Conservation (phyloP, 257 asterid genomes). For the Solanum rostratum region DNA sequence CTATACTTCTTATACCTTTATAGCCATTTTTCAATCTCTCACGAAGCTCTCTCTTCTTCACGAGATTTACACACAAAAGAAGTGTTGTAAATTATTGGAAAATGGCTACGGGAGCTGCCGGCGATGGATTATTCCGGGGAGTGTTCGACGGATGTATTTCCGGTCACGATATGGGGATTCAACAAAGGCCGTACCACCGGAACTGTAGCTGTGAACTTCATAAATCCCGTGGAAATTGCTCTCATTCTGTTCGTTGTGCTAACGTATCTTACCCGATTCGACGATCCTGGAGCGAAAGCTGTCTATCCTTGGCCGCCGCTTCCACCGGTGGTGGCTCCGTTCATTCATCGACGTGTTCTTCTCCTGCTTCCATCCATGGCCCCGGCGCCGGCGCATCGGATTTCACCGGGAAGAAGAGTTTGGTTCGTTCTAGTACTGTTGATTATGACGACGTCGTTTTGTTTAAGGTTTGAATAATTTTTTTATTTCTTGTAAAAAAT, state of each 20-base stretch:
- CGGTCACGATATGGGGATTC: conserved; percentile 34
- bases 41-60: background rate
- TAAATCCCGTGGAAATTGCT: conserved; percentile 28
- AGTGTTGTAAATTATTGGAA: background rate
- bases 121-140: conserved; percentile 43
- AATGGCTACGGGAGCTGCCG: conserved; percentile 56
- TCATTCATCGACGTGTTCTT: conserved; percentile 20
- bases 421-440: conserved; percentile 18
- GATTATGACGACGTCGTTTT: background rate
- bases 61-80: background rate
- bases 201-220: conserved; percentile 67
- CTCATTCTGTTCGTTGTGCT: conserved; percentile 20
- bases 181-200: conserved; percentile 60
- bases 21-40: background rate
- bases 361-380: conserved; percentile 11
- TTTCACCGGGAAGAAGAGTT: conserved; percentile 2
- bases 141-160: conserved; percentile 47
- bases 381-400: background rate
- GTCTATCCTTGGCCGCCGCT: conserved; percentile 22
- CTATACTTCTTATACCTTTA: background rate
- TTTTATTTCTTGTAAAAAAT: background rate
- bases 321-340: conserved; percentile 1
- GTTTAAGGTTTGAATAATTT: background rate
- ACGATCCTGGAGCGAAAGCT: conserved; percentile 59
- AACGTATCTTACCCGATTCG: conserved; percentile 40